Percentiles rank a stretch among this genome's conserved stretches.
Conservation (phyloP, 2,329 filamentous ascomycete species). For the Didymella keratinophila region DNA sequence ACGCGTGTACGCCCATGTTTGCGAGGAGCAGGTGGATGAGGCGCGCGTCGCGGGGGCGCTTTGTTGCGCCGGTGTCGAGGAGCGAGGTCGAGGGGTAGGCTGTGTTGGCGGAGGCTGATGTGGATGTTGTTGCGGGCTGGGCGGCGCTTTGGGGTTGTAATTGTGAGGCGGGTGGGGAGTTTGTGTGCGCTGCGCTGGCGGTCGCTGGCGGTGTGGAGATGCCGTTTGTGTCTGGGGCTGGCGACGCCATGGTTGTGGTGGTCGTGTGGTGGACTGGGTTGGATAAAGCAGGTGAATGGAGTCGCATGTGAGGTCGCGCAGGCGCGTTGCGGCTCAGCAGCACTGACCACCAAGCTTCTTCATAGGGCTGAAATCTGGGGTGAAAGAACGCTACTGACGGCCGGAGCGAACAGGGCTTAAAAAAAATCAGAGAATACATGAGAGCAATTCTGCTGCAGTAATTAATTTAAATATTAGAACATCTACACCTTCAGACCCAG, state of each 20-base stretch:
- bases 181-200: constrained; percentile 38
- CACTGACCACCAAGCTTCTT: too few species aligned
- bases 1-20: constrained; percentile 78
- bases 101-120: constrained; percentile 18
- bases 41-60: constrained; percentile 77
- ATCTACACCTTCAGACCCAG: constrained; percentile 24
- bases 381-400: too few species aligned
- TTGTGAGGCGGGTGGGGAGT: constrained; percentile 43
- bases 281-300: constrained; percentile 5
- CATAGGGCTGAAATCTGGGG: too few species aligned
- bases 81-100: constrained; percentile 47
- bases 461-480: neutral
- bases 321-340: too few species aligned
- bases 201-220: constrained; percentile 51
- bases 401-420: too few species aligned
- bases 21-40: constrained; percentile 82
- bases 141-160: constrained; percentile 32
- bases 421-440: too few species aligned
- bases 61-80: constrained; percentile 41
- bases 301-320: constrained; percentile 4
- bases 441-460: too few species aligned
- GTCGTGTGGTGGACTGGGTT: constrained; percentile 12
- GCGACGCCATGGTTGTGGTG: constrained; percentile 47
- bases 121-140: constrained; percentile 24
- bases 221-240: constrained; percentile 48